Conservation (phyloP, 139 green algal species). For the Chloropicon primus region DNA sequence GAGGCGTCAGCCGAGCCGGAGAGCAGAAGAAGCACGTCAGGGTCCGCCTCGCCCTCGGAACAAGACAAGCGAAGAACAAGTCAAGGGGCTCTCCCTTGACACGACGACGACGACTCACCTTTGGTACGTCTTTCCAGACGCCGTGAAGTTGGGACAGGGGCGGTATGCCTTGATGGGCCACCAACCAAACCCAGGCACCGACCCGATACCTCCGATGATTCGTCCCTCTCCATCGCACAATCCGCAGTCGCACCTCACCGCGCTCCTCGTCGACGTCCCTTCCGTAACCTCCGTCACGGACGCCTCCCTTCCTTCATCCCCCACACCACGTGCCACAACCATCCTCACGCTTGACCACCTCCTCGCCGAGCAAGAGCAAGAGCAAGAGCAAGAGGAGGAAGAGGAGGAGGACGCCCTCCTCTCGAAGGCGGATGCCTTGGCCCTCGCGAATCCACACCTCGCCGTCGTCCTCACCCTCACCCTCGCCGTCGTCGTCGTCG, state of each 20-base stretch:
- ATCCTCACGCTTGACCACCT: no score
- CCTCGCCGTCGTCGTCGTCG: no score
- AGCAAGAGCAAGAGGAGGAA: neutral
- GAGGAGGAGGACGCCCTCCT: neutral
- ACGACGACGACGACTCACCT: constrained; percentile 25
- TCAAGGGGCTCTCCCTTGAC: neutral
- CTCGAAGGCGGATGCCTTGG: neutral
- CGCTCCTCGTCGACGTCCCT: no score
- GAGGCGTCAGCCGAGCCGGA: neutral
- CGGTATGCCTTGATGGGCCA: constrained; percentile 81
- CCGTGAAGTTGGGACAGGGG: constrained; percentile 41
- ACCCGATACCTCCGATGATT: constrained; percentile 51
- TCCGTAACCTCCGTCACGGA: no score
- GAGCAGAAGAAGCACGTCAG: neutral
- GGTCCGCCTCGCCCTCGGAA: neutral
- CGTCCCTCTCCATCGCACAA: constrained; percentile 55
- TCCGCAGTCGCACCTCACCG: no score
- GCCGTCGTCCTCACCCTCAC: no score
- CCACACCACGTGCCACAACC: no score
- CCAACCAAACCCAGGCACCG: constrained; percentile 59
- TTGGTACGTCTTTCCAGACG: constrained; percentile 45
- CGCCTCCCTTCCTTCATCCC: no score
- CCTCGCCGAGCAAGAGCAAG: neutral
- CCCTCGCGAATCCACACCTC: neutral
- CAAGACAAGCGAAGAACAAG: neutral